These are phyloP conservation scores for Sequoiadendron giganteum DNA, from an alignment of 75 land plant genomes.

Conservation along the genomic window DNA sequence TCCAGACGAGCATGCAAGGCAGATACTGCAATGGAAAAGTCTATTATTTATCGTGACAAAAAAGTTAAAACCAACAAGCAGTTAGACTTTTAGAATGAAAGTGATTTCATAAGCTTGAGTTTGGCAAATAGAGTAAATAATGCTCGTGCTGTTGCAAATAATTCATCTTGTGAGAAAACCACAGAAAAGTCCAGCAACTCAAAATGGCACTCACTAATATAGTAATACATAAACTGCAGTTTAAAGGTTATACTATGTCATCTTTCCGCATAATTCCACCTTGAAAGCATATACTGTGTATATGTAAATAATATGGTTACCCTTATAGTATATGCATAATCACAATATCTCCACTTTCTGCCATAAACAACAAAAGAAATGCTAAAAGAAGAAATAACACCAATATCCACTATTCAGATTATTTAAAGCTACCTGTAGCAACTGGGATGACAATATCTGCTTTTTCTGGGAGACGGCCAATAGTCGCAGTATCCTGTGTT, in stretches of 20 bases:
- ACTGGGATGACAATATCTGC: conserved; percentile 87
- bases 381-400: neutral
- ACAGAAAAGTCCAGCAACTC: neutral
- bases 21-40: conserved; percentile 51
- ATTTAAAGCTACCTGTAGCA: conserved; percentile 68
- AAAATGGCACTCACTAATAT: neutral
- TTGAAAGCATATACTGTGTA: neutral
- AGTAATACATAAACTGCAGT: neutral
- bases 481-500: conserved; percentile 63
- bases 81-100: neutral
- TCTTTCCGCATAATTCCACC: neutral
- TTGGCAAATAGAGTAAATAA: neutral
- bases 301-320: neutral
- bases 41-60: neutral
- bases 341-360: neutral
- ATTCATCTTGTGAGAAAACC: neutral
- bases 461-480: conserved; percentile 79
- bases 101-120: neutral
- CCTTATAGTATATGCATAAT: neutral
- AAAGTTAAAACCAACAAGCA: neutral
- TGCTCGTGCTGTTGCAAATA: neutral
- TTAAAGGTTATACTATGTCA: neutral
- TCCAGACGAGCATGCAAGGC: conserved; percentile 85
- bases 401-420: neutral
- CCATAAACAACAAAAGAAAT: neutral